phyloP scores from a whole-genome alignment of 1,139 yeast genomes.

The Zygosaccharomyces sapae region DNA sequence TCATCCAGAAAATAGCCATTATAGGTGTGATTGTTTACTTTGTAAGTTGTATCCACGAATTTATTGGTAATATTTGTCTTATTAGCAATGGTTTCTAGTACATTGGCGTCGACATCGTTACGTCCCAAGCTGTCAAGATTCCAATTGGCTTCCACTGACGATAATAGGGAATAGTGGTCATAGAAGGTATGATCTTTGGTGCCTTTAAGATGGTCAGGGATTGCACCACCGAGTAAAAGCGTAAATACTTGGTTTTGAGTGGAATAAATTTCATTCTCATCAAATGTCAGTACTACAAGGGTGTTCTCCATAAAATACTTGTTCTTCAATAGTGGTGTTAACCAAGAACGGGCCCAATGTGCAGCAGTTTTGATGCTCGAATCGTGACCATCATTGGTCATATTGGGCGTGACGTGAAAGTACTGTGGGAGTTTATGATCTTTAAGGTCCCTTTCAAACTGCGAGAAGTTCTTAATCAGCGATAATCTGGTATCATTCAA shows the following conservation, averaged over 20 bases:
- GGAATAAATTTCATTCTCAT: constrained; percentile 43
- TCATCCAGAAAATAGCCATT: constrained; percentile 41
- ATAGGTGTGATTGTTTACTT: constrained; percentile 41
- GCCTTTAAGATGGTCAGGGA: constrained; percentile 40
- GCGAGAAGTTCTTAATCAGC: constrained; percentile 45
- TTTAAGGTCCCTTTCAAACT: constrained; percentile 40
- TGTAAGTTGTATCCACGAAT: constrained; percentile 39
- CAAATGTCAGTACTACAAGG: constrained; percentile 45
- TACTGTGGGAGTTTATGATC: constrained; percentile 45
- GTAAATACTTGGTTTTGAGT: constrained; percentile 44
- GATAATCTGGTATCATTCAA: constrained; percentile 36
- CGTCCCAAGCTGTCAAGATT: constrained; percentile 46
- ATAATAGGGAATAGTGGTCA: constrained; percentile 46
- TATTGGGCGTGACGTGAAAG: constrained; percentile 48
- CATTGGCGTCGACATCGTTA: constrained; percentile 46
- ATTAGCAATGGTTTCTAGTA: constrained; percentile 41
- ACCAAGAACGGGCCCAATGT: constrained; percentile 42
- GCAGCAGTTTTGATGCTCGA: constrained; percentile 43
- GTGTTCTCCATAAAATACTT: constrained; percentile 44
- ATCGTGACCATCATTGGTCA: constrained; percentile 50
- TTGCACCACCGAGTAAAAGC: constrained; percentile 44
- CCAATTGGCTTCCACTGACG: constrained; percentile 48
- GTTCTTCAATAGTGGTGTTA: constrained; percentile 42
- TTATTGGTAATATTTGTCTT: constrained; percentile 37
- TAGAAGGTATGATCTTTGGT: constrained; percentile 45